Percentiles rank a stretch among this genome's conserved stretches.
phyloP scores from a whole-genome alignment of 2,329 filamentous ascomycete genomes.

The Piedraia hortae region DNA sequence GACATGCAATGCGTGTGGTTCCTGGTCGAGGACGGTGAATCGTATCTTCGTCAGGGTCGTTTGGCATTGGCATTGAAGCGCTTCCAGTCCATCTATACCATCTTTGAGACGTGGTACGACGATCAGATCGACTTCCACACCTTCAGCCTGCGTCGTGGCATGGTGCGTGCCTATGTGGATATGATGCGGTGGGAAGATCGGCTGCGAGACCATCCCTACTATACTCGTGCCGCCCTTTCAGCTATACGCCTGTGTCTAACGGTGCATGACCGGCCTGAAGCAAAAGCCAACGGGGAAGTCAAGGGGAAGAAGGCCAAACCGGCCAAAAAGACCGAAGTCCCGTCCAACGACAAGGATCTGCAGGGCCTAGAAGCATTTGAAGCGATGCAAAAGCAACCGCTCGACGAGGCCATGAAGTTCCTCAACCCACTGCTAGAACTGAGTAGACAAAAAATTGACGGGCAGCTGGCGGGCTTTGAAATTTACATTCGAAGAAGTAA shows the following conservation, averaged over 20 bases:
- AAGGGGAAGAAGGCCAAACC: conserved; percentile 34
- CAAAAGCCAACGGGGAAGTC: conserved; percentile 40
- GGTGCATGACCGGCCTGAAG: conserved; percentile 46
- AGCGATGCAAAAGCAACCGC: conserved; percentile 42
- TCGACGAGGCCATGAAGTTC: conserved; percentile 73
- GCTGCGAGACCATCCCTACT: conserved; percentile 79
- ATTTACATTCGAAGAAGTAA: conserved; percentile 63
- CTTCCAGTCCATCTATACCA: conserved; percentile 64
- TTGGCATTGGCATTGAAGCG: conserved; percentile 71
- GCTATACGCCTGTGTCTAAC: conserved; percentile 58
- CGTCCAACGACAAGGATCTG: conserved; percentile 81
- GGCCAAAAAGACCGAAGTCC: conserved; percentile 28
- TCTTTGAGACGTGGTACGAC: conserved; percentile 94
- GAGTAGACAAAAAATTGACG: conserved; percentile 53
- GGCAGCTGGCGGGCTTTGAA: conserved; percentile 68
- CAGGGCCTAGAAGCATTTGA: conserved; percentile 41
- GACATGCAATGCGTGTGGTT: conserved; percentile 99
- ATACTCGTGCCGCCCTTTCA: conserved; percentile 52
- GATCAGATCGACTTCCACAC: conserved; percentile 98
- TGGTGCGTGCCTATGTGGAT: conserved; percentile 79
- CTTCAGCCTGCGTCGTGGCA: conserved; percentile 89
- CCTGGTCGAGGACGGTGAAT: conserved; percentile 79
- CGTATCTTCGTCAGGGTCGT: conserved; percentile 58
- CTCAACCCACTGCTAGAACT: conserved; percentile 55
- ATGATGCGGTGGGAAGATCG: conserved; percentile 94